Percentiles rank a stretch among this genome's conserved stretches.
phyloP scores from a whole-genome alignment of 2,329 filamentous ascomycete genomes.

The Zymoseptoria brevis region DNA sequence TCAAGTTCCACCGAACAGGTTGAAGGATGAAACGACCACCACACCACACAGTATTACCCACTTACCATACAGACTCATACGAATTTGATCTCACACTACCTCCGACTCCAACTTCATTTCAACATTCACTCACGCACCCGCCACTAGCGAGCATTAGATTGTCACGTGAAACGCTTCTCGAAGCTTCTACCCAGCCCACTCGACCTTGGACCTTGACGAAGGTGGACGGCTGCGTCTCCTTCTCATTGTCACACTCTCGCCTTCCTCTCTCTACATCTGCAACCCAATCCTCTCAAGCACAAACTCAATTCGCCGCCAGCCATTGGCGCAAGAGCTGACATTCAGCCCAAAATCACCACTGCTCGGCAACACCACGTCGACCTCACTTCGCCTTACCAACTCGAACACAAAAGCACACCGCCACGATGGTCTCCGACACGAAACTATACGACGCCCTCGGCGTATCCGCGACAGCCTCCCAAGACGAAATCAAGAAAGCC shows the following conservation, averaged over 20 bases:
- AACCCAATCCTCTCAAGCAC: not conserved
- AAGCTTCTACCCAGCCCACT: not conserved
- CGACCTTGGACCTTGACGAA: not conserved
- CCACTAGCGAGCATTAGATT: not conserved
- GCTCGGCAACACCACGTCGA: not conserved
- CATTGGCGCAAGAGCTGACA: not conserved
- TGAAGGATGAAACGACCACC: too few species aligned
- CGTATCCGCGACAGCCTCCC: slow-evolving; percentile 69
- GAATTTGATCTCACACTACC: not conserved
- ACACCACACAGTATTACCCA: too few species aligned
- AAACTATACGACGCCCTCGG: slow-evolving; percentile 86
- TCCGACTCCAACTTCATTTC: not conserved
- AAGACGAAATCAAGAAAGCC: slow-evolving; percentile 96
- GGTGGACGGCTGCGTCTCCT: not conserved
- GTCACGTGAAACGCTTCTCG: not conserved
- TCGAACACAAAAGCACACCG: not conserved
- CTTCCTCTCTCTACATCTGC: not conserved
- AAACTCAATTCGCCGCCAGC: not conserved
- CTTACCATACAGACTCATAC: not conserved
- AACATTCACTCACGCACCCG: not conserved
- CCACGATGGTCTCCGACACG: slow-evolving; percentile 79
- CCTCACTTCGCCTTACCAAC: not conserved
- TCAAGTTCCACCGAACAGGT: too few species aligned
- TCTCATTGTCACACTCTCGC: not conserved
- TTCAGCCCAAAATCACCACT: not conserved